phyloP scores from a whole-genome alignment of 78 protist genomes.

The Speleostelium caveatum region DNA sequence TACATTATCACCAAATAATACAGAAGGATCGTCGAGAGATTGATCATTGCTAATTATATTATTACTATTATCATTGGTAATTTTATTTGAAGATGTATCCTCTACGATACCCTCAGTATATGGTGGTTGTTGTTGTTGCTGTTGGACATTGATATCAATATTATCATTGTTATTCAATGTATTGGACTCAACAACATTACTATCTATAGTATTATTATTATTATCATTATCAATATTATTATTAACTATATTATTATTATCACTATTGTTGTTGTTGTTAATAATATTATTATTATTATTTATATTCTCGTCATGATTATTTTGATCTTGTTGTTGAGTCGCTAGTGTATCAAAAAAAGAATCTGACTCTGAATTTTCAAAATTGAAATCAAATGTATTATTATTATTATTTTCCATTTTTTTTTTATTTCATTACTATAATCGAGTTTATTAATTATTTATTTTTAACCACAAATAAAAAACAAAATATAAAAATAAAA shows the following conservation, averaged over 20 bases:
- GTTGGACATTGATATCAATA: too few relatives aligned
- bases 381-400: background rate
- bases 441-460: too few relatives aligned
- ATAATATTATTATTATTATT: background rate
- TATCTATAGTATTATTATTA: background rate
- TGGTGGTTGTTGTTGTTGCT: too few relatives aligned
- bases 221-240: background rate
- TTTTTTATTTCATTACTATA: too few relatives aligned
- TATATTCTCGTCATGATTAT: background rate
- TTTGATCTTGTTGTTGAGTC: background rate
- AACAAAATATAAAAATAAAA: too few relatives aligned
- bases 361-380: background rate
- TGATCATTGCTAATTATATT: background rate
- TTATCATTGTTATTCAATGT: too few relatives aligned
- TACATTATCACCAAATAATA: background rate
- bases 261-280: conserved; percentile 9
- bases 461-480: too few relatives aligned
- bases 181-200: too few relatives aligned
- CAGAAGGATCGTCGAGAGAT: background rate
- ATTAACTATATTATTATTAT: background rate
- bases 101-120: too few relatives aligned
- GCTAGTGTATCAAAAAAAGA: background rate
- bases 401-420: background rate
- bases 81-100: background rate
- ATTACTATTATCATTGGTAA: background rate